Conservation (phyloP, 257 asterid species). For the Fraxinus excelsior region DNA sequence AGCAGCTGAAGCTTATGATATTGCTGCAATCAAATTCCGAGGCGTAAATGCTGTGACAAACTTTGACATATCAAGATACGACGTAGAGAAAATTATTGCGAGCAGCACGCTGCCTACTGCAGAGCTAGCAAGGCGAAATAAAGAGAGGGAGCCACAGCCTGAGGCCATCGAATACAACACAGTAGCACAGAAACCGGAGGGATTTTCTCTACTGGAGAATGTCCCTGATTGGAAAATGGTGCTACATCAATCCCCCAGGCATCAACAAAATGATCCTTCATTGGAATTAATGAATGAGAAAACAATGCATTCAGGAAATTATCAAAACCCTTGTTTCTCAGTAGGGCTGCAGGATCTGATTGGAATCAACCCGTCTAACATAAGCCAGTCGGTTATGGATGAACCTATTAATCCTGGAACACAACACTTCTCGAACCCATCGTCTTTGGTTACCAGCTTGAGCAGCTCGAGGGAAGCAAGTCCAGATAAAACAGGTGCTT, state of each 20-base stretch:
- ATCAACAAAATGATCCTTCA: constrained; percentile 25
- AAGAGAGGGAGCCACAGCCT: constrained; percentile 35
- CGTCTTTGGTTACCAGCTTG: constrained; percentile 69
- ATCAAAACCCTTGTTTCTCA: constrained; percentile 23
- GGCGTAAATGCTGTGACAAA: constrained; percentile 64
- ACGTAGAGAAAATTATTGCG: constrained; percentile 59
- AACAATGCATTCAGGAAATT: constrained; percentile 19
- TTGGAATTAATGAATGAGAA: constrained; percentile 26
- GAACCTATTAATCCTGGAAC: constrained; percentile 11
- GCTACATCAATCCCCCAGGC: constrained; percentile 20
- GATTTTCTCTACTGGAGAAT: constrained; percentile 7
- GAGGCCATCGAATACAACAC: background rate
- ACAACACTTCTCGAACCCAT: constrained; percentile 54
- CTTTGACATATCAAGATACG: constrained; percentile 58
- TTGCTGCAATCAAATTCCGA: constrained; percentile 67
- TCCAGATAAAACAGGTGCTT: constrained; percentile 56
- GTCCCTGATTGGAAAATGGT: constrained; percentile 47
- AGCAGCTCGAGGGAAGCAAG: constrained; percentile 75
- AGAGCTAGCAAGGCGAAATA: constrained; percentile 56
- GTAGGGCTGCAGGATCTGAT: constrained; percentile 50
- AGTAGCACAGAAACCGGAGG: background rate
- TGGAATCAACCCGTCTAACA: constrained; percentile 29
- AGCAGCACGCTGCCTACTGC: constrained; percentile 58
- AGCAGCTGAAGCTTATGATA: constrained; percentile 72
- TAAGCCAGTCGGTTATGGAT: constrained; percentile 22